Evolutionary conservation across 2,329 filamentous ascomycete species (phyloP).

Genomic region (Grosmannia clavigera): DNA sequence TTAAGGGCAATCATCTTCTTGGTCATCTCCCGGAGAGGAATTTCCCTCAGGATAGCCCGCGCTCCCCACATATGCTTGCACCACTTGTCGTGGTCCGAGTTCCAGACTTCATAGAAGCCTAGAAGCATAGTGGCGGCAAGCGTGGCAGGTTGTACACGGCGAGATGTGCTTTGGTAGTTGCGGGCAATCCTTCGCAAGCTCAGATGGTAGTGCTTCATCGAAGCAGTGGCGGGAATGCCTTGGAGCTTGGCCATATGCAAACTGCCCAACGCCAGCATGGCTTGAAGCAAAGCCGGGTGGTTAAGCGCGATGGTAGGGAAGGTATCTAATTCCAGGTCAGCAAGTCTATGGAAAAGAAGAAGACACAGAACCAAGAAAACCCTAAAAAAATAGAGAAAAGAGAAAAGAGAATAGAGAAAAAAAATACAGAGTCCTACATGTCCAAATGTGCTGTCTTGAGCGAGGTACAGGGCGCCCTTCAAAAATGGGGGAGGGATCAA

Average conservation of each 20-base stretch:
- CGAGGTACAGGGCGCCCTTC: constrained; percentile 46
- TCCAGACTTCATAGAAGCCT: constrained; percentile 89
- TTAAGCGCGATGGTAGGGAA: constrained; percentile 74
- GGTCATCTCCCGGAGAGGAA: constrained; percentile 64
- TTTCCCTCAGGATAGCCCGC: constrained; percentile 68
- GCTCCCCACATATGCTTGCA: constrained; percentile 82
- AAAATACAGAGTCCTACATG: constrained; percentile 30
- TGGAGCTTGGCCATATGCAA: constrained; percentile 81
- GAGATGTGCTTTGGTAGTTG: constrained; percentile 56
- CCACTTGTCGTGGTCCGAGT: constrained; percentile 91
- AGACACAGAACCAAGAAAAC: constrained; percentile 8
- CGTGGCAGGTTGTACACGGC: constrained; percentile 64
- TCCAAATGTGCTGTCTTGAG: constrained; percentile 54
- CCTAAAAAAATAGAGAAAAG: not conserved
- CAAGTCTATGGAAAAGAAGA: not conserved
- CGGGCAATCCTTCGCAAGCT: constrained; percentile 67
- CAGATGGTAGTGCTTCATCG: constrained; percentile 84
- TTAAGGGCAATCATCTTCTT: constrained; percentile 55
- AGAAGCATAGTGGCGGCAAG: constrained; percentile 80
- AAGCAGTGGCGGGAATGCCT: constrained; percentile 59
- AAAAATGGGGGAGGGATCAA: constrained; percentile 58
- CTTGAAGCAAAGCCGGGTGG: constrained; percentile 78
- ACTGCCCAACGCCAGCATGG: constrained; percentile 77
- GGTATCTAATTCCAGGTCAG: constrained; percentile 42
- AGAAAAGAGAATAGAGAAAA: not conserved